Conservation (phyloP, 352 stramenopile genomes). For the Aphanomyces cochlioides region DNA sequence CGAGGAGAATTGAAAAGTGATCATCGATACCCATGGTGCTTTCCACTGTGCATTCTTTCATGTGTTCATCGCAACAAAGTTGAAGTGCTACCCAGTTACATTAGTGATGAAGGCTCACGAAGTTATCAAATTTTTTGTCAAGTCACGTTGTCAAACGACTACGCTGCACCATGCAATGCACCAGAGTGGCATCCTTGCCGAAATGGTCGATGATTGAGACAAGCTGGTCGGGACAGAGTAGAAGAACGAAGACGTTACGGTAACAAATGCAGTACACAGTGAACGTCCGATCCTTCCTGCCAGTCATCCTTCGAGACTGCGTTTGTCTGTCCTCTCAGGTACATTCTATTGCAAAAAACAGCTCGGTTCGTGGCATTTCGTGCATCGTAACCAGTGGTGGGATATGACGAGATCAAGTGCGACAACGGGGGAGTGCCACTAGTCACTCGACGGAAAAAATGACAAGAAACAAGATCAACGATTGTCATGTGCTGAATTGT, state of each 20-base stretch:
- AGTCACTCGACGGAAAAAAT: too few species aligned
- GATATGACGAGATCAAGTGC: too few species aligned
- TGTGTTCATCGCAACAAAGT: constrained; percentile 75
- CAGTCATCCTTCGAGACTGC: too few species aligned
- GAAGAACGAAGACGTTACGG: neutral
- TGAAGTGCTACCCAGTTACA: constrained; percentile 52
- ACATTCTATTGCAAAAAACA: too few species aligned
- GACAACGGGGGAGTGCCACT: too few species aligned
- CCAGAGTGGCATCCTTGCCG: constrained; percentile 36
- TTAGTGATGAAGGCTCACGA: constrained; percentile 31
- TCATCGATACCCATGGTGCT: constrained; percentile 79
- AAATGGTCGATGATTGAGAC: constrained; percentile 19
- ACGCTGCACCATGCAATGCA: neutral
- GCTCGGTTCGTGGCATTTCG: too few species aligned
- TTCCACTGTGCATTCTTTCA: constrained; percentile 52
- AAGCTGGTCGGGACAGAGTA: neutral
- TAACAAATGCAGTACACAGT: constrained; percentile 38
- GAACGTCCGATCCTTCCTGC: constrained; percentile 31
- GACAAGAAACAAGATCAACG: too few species aligned
- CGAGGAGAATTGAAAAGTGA: constrained; percentile 60
- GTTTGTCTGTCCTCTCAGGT: too few species aligned
- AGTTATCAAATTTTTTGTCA: constrained; percentile 50
- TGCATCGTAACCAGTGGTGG: too few species aligned
- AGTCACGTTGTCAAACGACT: constrained; percentile 36
- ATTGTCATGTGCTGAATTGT: too few species aligned